phyloP scores from a whole-genome alignment of 495 filamentous ascomycete genomes.

The Astrocystis sublimbata region DNA sequence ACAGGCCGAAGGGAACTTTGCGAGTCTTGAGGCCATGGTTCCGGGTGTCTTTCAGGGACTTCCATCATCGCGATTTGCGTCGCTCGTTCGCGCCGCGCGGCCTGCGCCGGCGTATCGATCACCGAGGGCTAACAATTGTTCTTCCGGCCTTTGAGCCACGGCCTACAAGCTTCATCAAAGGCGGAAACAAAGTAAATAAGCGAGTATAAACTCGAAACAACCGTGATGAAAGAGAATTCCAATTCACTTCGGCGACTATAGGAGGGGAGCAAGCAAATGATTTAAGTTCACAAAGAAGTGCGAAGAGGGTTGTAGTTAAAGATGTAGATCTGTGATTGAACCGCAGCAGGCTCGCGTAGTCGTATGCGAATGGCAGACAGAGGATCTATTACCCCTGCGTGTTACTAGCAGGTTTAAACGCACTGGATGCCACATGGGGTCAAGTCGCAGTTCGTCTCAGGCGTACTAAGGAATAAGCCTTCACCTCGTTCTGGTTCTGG shows the following conservation, averaged over 20 bases:
- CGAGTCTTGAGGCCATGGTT: not conserved
- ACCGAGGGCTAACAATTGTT: not conserved
- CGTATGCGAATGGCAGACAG: no score
- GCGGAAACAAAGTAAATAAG: not conserved
- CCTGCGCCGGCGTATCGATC: not conserved
- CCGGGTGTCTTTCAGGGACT: not conserved
- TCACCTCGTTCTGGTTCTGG: not conserved
- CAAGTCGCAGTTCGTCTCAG: not conserved
- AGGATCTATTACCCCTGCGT: not conserved
- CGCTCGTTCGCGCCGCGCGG: not conserved
- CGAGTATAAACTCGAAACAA: not conserved
- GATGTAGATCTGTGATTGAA: not conserved
- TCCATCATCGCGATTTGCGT: not conserved
- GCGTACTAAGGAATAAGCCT: no score
- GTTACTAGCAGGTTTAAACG: conserved; percentile 1
- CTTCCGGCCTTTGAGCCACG: not conserved
- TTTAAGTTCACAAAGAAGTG: not conserved
- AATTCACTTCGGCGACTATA: not conserved
- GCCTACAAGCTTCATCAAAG: not conserved
- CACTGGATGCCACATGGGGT: not conserved
- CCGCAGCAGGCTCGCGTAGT: no score
- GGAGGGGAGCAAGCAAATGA: not conserved
- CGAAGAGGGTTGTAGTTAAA: not conserved
- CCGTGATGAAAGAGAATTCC: not conserved
- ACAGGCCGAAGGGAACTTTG: not conserved